Evolutionary conservation across 2,329 filamentous ascomycete genomes (phyloP).

Genomic region (Fusarium armeniacum): DNA sequence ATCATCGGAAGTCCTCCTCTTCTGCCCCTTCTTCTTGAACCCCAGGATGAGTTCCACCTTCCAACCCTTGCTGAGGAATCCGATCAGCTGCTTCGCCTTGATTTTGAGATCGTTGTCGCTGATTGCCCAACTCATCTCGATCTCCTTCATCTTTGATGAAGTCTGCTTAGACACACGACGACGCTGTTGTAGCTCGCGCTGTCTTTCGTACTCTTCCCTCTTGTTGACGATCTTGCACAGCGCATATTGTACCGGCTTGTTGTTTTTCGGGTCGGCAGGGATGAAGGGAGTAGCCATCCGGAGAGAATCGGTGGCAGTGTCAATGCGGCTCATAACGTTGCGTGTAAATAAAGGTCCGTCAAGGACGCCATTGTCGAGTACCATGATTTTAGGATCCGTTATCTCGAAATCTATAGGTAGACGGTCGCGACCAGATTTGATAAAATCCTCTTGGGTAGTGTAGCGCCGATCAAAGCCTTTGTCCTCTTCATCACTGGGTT

Average conservation of each 20-base stretch:
- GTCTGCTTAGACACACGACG: slow-evolving; percentile 60
- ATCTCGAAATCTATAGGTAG: slow-evolving; percentile 63
- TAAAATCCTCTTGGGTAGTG: slow-evolving; percentile 54
- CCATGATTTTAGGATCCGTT: slow-evolving; percentile 58
- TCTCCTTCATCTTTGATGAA: slow-evolving; percentile 72
- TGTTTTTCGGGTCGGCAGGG: slow-evolving; percentile 49
- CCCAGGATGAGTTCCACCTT: slow-evolving; percentile 81
- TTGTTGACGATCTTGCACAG: slow-evolving; percentile 80
- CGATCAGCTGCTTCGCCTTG: slow-evolving; percentile 74
- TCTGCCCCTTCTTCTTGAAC: slow-evolving; percentile 70
- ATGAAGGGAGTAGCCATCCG: slow-evolving; percentile 59
- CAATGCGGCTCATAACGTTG: slow-evolving; percentile 59
- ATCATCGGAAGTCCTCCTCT: slow-evolving; percentile 68
- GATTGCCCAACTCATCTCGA: slow-evolving; percentile 95
- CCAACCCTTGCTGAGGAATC: slow-evolving; percentile 80
- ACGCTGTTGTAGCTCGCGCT: slow-evolving; percentile 60
- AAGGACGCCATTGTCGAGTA: slow-evolving; percentile 57
- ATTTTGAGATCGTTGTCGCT: slow-evolving; percentile 80
- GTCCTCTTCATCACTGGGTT: slow-evolving; percentile 31
- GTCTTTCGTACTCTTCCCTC: slow-evolving; percentile 61
- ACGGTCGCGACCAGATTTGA: slow-evolving; percentile 55
- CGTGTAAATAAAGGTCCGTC: slow-evolving; percentile 57
- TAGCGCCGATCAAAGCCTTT: slow-evolving; percentile 53
- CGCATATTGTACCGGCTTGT: slow-evolving; percentile 58
- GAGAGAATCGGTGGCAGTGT: slow-evolving; percentile 55